Conservation (phyloP, 2,329 filamentous ascomycete species). For the Xylaria sp. region DNA sequence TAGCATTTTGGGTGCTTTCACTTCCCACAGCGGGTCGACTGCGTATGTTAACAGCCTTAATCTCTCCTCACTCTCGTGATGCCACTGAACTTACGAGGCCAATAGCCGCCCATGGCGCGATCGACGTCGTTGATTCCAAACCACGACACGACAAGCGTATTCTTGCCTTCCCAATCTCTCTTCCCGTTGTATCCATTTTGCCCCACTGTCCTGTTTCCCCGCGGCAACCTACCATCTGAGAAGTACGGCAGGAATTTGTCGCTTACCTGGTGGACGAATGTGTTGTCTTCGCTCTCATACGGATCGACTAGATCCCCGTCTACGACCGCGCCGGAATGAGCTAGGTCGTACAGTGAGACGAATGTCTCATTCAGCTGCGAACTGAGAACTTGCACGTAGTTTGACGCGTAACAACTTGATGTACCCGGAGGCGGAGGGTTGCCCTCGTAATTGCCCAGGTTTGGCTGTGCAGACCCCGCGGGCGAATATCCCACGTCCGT, state of each 20-base stretch:
- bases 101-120: constrained; percentile 34
- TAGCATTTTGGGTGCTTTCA: constrained; percentile 27
- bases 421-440: constrained; percentile 30
- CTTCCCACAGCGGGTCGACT: constrained; percentile 32
- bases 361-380: constrained; percentile 28
- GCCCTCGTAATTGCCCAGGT: constrained; percentile 24
- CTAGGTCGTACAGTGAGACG: constrained; percentile 27
- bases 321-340: constrained; percentile 34
- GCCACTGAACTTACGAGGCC: constrained; percentile 24
- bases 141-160: constrained; percentile 28
- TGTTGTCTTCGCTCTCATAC: constrained; percentile 31
- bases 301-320: constrained; percentile 28
- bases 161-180: constrained; percentile 19
- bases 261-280: constrained; percentile 31
- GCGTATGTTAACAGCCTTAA: background rate
- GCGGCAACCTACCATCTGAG: constrained; percentile 16
- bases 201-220: constrained; percentile 1
- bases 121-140: constrained; percentile 35
- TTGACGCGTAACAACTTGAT: constrained; percentile 28
- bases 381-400: constrained; percentile 30
- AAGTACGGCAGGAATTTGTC: constrained; percentile 35
- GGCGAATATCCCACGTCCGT: constrained; percentile 29
- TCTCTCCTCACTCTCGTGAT: background rate
- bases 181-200: background rate
- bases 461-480: constrained; percentile 22